Evolutionary conservation across 2,329 filamentous ascomycete species (phyloP).

Genomic region (Colletotrichum eremochloae): DNA sequence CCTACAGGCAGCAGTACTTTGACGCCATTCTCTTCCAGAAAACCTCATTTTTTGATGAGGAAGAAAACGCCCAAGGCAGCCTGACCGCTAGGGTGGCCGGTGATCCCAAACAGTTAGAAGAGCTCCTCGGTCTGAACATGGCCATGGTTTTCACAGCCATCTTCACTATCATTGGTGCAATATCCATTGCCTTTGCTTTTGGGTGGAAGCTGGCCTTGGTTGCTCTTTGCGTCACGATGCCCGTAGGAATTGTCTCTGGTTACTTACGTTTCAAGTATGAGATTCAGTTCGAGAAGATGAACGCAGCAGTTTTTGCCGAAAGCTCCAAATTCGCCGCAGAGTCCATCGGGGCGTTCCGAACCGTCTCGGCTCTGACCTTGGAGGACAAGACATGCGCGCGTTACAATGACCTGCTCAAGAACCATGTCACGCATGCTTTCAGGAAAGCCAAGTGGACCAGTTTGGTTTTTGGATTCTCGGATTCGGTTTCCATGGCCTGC

Average conservation of each 20-base stretch:
- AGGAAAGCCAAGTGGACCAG: slow-evolving; percentile 73
- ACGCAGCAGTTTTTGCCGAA: slow-evolving; percentile 75
- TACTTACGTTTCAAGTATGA: slow-evolving; percentile 70
- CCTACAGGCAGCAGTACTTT: slow-evolving; percentile 73
- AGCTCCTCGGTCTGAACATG: slow-evolving; percentile 74
- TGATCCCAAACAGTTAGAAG: slow-evolving; percentile 72
- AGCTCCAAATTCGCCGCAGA: slow-evolving; percentile 83
- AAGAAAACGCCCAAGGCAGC: slow-evolving; percentile 71
- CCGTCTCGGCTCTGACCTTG: slow-evolving; percentile 77
- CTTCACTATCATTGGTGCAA: slow-evolving; percentile 74
- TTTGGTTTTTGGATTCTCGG: slow-evolving; percentile 76
- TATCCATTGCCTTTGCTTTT: slow-evolving; percentile 77
- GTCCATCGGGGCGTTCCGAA: slow-evolving; percentile 79
- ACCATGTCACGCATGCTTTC: slow-evolving; percentile 72
- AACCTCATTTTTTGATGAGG: slow-evolving; percentile 71
- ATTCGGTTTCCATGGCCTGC: slow-evolving; percentile 74
- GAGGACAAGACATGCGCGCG: slow-evolving; percentile 74
- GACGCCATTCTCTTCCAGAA: slow-evolving; percentile 70
- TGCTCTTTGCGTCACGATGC: slow-evolving; percentile 71
- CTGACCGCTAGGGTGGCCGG: slow-evolving; percentile 68
- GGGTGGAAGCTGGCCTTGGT: slow-evolving; percentile 84
- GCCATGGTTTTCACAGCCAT: slow-evolving; percentile 72
- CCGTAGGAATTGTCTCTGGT: slow-evolving; percentile 61
- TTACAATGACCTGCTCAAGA: slow-evolving; percentile 70
- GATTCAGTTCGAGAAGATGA: slow-evolving; percentile 77